These are phyloP conservation scores for Termitomyces bulborhizus DNA, from an alignment of 768 basidiomycete species.

Conservation along the genomic window DNA sequence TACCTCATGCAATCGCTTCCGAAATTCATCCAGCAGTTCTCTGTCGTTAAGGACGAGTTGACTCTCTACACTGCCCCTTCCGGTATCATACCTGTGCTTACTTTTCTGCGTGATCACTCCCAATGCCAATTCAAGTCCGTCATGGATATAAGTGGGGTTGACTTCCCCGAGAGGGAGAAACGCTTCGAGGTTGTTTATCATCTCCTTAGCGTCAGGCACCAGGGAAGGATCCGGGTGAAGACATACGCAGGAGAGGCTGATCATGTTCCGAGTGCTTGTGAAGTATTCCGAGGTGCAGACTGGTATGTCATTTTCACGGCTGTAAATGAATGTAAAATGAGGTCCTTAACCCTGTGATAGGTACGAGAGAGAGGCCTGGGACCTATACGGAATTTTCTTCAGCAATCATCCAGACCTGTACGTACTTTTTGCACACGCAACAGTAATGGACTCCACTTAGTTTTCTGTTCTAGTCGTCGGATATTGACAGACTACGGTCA, in stretches of 20 bases:
- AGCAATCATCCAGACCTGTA: constrained; percentile 93
- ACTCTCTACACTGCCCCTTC: constrained; percentile 82
- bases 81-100: constrained; percentile 77
- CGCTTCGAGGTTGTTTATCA: constrained; percentile 98
- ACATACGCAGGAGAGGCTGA: constrained; percentile 94
- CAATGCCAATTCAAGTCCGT: constrained; percentile 91
- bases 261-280: constrained; percentile 76
- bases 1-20: constrained; percentile 92
- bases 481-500: constrained; percentile 96
- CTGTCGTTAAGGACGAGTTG: constrained; percentile 93
- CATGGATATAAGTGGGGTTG: constrained; percentile 94
- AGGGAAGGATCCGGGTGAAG: constrained; percentile 90
- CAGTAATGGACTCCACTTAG: constrained; percentile 1
- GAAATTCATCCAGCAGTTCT: constrained; percentile 97
- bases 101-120: constrained; percentile 91
- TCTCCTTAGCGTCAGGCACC: constrained; percentile 72
- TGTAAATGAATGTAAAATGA: not conserved
- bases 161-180: constrained; percentile 89
- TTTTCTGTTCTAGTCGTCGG: constrained; percentile 58
- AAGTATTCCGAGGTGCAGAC: constrained; percentile 86
- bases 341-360: constrained; percentile 25
- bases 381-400: constrained; percentile 96
- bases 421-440: constrained; percentile 22
- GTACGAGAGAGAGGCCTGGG: constrained; percentile 99
- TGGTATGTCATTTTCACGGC: constrained; percentile 50